Percentiles rank a stretch among this genome's conserved stretches.
phyloP scores from a whole-genome alignment of 2,329 filamentous ascomycete species.

The Pseudocercospora ulei region DNA sequence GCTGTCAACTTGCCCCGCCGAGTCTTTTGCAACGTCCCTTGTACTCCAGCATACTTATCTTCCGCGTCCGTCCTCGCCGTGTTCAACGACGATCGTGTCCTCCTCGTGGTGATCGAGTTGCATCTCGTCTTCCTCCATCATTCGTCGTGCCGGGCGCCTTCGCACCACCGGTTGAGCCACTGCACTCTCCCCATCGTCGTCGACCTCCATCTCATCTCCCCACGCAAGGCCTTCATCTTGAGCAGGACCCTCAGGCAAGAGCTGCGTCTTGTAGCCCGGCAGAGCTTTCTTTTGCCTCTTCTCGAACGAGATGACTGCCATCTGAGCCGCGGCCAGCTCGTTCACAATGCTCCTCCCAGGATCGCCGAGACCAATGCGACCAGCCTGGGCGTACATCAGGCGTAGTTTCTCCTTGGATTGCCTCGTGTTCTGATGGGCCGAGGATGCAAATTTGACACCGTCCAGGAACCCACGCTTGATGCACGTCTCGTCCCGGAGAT shows the following conservation, averaged over 20 bases:
- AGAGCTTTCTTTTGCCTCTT: not conserved
- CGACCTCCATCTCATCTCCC: not conserved
- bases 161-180: no score
- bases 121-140: no score
- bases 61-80: not conserved
- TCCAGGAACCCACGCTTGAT: not conserved
- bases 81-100: no score
- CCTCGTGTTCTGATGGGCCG: not conserved
- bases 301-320: not conserved
- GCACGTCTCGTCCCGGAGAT: not conserved
- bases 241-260: not conserved
- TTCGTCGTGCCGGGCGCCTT: no score
- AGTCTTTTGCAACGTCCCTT: no score
- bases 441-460: not conserved
- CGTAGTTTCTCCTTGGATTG: not conserved
- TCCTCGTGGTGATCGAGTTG: no score
- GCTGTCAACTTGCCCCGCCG: no score
- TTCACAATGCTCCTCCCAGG: not conserved
- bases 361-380: not conserved
- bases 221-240: not conserved
- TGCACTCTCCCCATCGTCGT: no score
- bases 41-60: no score
- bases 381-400: not conserved
- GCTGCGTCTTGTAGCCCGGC: not conserved
- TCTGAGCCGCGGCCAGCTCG: not conserved